phyloP scores from a whole-genome alignment of 108 stramenopile species.

The Seminavis robusta region DNA sequence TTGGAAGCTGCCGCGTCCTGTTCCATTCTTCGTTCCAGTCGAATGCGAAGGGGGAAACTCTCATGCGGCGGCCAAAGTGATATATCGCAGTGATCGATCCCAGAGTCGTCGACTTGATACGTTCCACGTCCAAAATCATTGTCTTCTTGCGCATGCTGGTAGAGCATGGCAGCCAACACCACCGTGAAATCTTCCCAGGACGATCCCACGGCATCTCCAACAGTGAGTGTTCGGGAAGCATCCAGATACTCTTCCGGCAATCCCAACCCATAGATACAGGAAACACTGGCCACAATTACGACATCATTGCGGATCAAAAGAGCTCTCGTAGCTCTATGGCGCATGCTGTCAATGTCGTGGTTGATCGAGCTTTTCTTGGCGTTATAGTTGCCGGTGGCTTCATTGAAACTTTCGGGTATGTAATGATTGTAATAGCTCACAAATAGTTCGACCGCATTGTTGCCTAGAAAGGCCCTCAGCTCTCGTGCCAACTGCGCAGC shows the following conservation, averaged over 20 bases:
- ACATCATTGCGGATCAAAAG: slow-evolving; percentile 58
- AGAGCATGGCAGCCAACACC: slow-evolving; percentile 16
- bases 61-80: slow-evolving; percentile 55
- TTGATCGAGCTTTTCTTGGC: slow-evolving; percentile 70
- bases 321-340: slow-evolving; percentile 69
- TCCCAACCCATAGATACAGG: slow-evolving; percentile 83
- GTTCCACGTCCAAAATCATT: slow-evolving; percentile 26
- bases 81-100: not conserved
- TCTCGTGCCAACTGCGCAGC: slow-evolving; percentile 79
- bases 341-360: slow-evolving; percentile 61
- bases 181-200: slow-evolving; percentile 7
- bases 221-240: slow-evolving; percentile 23
- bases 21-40: slow-evolving; percentile 7
- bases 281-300: slow-evolving; percentile 73
- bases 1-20: not conserved
- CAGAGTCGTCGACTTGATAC: slow-evolving; percentile 16
- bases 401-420: slow-evolving; percentile 61
- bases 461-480: slow-evolving; percentile 44
- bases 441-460: slow-evolving; percentile 68
- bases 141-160: slow-evolving; percentile 1
- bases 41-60: slow-evolving; percentile 29
- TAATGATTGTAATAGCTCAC: slow-evolving; percentile 76
- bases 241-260: slow-evolving; percentile 69
- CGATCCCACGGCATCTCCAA: slow-evolving; percentile 16
- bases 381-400: slow-evolving; percentile 49